These are phyloP conservation scores for Phytophthora hybrid DNA, from an alignment of 352 stramenopile species.

Conservation along the genomic window DNA sequence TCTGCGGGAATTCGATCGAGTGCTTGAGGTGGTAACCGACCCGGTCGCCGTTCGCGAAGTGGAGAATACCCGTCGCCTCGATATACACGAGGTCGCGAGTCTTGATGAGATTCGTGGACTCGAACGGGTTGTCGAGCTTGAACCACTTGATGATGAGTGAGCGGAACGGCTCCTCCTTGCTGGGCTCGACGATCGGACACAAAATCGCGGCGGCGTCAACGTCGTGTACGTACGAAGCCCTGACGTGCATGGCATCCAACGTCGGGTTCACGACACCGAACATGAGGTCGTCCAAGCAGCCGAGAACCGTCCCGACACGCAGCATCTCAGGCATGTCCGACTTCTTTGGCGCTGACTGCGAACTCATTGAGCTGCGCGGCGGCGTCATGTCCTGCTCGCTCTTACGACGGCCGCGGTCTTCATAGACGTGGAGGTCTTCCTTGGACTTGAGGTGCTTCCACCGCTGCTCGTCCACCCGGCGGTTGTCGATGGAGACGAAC, in stretches of 20 bases:
- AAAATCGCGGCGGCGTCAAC: constrained; percentile 35
- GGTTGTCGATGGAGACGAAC: constrained; percentile 36
- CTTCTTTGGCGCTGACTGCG: not conserved
- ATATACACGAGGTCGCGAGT: constrained; percentile 55
- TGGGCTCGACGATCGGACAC: constrained; percentile 35
- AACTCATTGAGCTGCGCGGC: not conserved
- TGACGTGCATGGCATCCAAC: constrained; percentile 40
- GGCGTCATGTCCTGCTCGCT: not conserved
- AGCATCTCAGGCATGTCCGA: constrained; percentile 29
- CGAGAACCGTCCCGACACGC: constrained; percentile 26
- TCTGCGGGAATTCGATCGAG: constrained; percentile 30
- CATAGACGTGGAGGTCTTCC: constrained; percentile 53
- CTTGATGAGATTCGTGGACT: constrained; percentile 36
- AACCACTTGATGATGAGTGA: constrained; percentile 48
- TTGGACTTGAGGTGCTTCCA: constrained; percentile 59
- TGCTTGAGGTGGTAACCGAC: constrained; percentile 35
- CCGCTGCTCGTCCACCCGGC: constrained; percentile 40
- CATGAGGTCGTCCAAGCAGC: constrained; percentile 45
- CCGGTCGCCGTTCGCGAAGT: constrained; percentile 31
- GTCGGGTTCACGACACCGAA: constrained; percentile 41
- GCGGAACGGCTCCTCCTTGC: constrained; percentile 26
- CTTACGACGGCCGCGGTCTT: constrained; percentile 20
- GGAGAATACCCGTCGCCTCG: constrained; percentile 29
- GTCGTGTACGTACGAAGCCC: constrained; percentile 44
- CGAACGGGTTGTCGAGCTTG: constrained; percentile 37